Percentiles rank a stretch among this genome's conserved stretches.
Conservation (phyloP, 306 rosid species). For the Castanea crenata region DNA sequence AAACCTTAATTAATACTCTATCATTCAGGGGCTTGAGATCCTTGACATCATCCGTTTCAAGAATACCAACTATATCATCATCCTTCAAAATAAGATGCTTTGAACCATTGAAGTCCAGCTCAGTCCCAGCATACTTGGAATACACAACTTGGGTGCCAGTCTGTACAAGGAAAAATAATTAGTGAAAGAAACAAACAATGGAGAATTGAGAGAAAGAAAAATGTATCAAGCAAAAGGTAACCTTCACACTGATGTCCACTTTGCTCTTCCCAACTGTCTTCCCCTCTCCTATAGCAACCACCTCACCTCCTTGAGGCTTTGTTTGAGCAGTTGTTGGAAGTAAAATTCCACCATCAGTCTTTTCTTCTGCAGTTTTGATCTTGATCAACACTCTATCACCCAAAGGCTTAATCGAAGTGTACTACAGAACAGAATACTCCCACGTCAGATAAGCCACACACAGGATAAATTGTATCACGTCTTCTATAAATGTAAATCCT, state of each 20-base stretch:
- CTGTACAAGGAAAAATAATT: constrained; percentile 36
- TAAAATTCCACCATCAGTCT: constrained; percentile 70
- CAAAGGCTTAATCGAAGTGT: constrained; percentile 76
- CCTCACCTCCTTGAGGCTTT: constrained; percentile 98
- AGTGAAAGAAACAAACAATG: neutral
- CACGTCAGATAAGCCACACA: constrained; percentile 17
- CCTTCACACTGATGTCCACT: constrained; percentile 74
- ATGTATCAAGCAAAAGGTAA: constrained; percentile 20
- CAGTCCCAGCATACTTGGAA: constrained; percentile 94
- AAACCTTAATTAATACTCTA: constrained; percentile 85
- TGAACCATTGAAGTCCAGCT: constrained; percentile 83
- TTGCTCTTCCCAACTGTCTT: constrained; percentile 66
- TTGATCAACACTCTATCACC: constrained; percentile 93
- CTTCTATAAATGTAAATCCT: too few species aligned
- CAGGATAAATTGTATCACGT: neutral
- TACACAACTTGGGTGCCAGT: constrained; percentile 79
- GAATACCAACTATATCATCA: constrained; percentile 87
- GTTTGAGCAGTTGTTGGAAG: constrained; percentile 84
- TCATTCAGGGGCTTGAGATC: constrained; percentile 94
- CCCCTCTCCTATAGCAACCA: constrained; percentile 91
- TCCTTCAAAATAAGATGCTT: constrained; percentile 90
- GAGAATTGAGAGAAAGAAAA: neutral
- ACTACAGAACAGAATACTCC: constrained; percentile 41
- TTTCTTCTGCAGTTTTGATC: constrained; percentile 71
- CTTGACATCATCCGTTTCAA: constrained; percentile 86